A percentile compares a stretch with the other conserved stretches of the same genome.
Conservation (phyloP, 129 eudicot genomes). For the Lactuca saligna region DNA sequence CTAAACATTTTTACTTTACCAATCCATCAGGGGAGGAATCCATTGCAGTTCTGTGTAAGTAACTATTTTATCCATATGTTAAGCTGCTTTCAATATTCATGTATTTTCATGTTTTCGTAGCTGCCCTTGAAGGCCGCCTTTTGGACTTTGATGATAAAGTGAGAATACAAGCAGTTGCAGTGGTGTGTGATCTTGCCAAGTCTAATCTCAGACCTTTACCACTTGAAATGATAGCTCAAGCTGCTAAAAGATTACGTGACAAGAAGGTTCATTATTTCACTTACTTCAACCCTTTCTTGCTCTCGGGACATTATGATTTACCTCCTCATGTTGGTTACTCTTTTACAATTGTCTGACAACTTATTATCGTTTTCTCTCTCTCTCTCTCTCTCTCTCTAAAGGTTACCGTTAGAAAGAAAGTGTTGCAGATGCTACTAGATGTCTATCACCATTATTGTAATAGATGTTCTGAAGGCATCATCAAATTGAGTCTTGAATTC, state of each 20-base stretch:
- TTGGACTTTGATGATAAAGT: constrained; percentile 92
- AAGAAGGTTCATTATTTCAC: constrained; percentile 60
- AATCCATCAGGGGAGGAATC: constrained; percentile 61
- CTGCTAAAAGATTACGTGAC: constrained; percentile 89
- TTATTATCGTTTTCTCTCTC: constrained; percentile 12
- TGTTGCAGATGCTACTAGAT: constrained; percentile 70
- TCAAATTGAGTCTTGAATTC: constrained; percentile 45
- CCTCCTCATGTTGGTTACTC: too few species aligned
- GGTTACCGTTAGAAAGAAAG: constrained; percentile 77
- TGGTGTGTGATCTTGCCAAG: constrained; percentile 75
- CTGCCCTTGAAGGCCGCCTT: constrained; percentile 75
- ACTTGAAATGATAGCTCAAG: constrained; percentile 54
- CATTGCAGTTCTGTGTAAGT: constrained; percentile 66
- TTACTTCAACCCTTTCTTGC: too few species aligned
- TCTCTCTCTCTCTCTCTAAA: constrained; percentile 28
- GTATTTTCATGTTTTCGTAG: constrained; percentile 32
- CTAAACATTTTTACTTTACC: constrained; percentile 53
- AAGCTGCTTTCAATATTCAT: background rate
- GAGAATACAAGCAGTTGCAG: constrained; percentile 74
- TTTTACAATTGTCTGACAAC: constrained; percentile 7
- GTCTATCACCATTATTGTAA: constrained; percentile 81
- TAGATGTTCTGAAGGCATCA: constrained; percentile 57
- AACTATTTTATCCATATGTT: background rate
- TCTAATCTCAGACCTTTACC: constrained; percentile 50
- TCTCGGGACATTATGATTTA: too few species aligned